Evolutionary conservation across 2,329 filamentous ascomycete species (phyloP), one percentile per base, ranked within the genome.

Genomic region (Ophiocordyceps australis): DNA sequence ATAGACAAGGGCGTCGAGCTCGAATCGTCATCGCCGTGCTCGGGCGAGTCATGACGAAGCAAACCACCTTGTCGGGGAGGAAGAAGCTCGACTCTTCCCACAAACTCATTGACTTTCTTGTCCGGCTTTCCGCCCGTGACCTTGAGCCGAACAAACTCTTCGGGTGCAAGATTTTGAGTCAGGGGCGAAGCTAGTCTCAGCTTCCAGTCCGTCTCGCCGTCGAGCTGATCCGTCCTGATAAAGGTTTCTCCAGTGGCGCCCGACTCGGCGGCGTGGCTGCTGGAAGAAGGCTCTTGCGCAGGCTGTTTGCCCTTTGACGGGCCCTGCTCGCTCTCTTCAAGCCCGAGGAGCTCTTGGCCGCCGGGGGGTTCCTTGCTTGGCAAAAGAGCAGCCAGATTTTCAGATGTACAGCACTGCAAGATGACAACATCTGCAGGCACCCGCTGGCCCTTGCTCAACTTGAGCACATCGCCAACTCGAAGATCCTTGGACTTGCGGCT

Each of bases 161-260:
- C 66, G 2, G 74, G 54, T 0, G 72, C 53, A 13, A 98, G 56
- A n/a, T 59, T 65, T 43, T 98, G 89, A 1, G 85, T 86, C 15
- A 95, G 52, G 0, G 80, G 71, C 9, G 83, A 89, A 2, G 89
- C 83, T 19, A 95, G 52, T 17, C 91, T 74, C 29, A 98, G 58
- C 52, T 98, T 98, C 91, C 89, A 98, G 44, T 98, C 89, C 0
- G 89, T 98, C 54, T 98, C 89, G 38, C 89, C 89, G 42, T 98
- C 89, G 8, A 98, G 63, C 45, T 98, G 89, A 49, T 98, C 89
- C 3, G 91, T 98, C 32, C 89, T 70, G 43, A 98, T 95, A 42
- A 98, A 98, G 0, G 86, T 86, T 51, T 98, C 91, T 16, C 83
- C 83, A 15, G 62, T 60, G n/a, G 64, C 52, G 12, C 53, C 50